Evolutionary conservation across 306 rosid genomes (phyloP).

Genomic region (Dryas drummondii): DNA sequence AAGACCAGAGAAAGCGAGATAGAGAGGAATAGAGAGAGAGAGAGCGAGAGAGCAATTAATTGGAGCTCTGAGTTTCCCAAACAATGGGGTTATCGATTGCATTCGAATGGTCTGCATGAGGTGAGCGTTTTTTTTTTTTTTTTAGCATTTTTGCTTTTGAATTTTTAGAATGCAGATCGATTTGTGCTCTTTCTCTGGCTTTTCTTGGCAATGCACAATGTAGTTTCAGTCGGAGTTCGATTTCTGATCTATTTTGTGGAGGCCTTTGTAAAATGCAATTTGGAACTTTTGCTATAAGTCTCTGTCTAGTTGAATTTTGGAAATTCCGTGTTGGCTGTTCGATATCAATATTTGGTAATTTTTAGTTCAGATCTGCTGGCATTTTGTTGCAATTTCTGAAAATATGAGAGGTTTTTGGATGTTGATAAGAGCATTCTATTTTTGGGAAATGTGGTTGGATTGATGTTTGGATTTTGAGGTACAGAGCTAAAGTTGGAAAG

Average conservation of each 20-base stretch:
- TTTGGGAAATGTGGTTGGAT: constrained; percentile 27
- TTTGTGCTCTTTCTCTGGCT: not conserved
- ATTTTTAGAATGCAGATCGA: not conserved
- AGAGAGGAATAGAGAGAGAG: too few species aligned
- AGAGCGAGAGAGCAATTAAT: not conserved
- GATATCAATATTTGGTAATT: constrained; percentile 6
- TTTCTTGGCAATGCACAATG: not conserved
- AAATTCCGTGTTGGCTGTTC: constrained; percentile 3
- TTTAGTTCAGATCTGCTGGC: constrained; percentile 18
- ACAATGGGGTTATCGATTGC: not conserved
- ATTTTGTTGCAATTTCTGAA: not conserved
- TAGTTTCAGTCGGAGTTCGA: not conserved
- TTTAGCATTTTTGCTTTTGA: not conserved
- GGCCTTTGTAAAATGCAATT: not conserved
- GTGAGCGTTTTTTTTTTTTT: not conserved
- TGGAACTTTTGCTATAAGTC: not conserved
- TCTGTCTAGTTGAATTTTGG: not conserved
- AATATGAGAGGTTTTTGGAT: not conserved
- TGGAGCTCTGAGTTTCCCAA: not conserved
- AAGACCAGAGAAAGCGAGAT: too few species aligned
- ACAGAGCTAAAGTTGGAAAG: constrained; percentile 40
- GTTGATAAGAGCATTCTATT: constrained; percentile 21
- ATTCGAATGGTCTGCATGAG: not conserved
- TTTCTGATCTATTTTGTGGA: too few species aligned
- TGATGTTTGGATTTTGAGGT: constrained; percentile 32